Evolutionary conservation across 169 alveolate species (phyloP).

Genomic region (Cryptosporidium andersoni): DNA sequence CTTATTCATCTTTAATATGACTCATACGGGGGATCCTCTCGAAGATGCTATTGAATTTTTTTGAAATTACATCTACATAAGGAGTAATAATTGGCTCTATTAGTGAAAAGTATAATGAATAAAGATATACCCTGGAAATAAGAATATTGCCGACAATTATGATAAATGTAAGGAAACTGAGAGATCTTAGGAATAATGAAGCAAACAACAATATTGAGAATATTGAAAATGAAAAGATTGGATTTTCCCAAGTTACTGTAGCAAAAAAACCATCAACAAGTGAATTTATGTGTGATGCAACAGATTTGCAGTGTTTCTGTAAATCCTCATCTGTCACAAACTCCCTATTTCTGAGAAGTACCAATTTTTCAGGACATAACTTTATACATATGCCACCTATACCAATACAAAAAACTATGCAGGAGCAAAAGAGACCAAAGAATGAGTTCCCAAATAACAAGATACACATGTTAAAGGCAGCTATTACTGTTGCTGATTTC

Average conservation of each 20-base stretch:
- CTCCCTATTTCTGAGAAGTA: conserved; percentile 24
- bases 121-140: conserved; percentile 27
- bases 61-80: conserved; percentile 38
- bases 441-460: conserved; percentile 48
- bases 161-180: conserved; percentile 44
- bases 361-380: conserved; percentile 61
- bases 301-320: conserved; percentile 36
- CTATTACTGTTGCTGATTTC: conserved; percentile 59
- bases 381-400: conserved; percentile 56
- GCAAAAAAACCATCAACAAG: conserved; percentile 37
- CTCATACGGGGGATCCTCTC: conserved; percentile 56
- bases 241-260: conserved; percentile 58
- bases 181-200: conserved; percentile 28
- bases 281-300: conserved; percentile 27
- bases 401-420: conserved; percentile 20
- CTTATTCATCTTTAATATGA: conserved; percentile 26
- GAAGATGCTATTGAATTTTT: conserved; percentile 54
- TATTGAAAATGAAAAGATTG: conserved; percentile 36
- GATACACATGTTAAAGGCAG: conserved; percentile 43
- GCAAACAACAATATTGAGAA: conserved; percentile 18
- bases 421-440: conserved; percentile 55
- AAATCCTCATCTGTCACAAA: conserved; percentile 38
- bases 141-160: conserved; percentile 21
- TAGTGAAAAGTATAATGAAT: conserved; percentile 38
- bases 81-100: conserved; percentile 65